Percentiles rank a stretch among this genome's conserved stretches.
phyloP scores from a whole-genome alignment of 305 asterid species.

The Plantago coronopus region DNA sequence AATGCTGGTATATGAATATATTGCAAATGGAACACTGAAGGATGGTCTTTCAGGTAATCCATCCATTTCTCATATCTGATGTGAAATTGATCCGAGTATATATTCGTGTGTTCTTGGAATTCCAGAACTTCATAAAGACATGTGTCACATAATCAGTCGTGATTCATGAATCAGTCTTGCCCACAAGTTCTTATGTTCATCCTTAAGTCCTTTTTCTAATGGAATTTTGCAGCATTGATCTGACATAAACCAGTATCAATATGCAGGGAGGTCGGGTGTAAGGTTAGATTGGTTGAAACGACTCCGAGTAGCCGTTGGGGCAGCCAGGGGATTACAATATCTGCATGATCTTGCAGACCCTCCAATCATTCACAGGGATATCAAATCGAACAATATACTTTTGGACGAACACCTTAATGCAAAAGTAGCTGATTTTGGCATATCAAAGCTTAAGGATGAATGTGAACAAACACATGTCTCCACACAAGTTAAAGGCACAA shows the following conservation, averaged over 20 bases:
- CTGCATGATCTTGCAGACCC: slow-evolving; percentile 63
- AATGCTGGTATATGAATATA: slow-evolving; percentile 59
- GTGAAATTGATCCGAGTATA: not conserved
- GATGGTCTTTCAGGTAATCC: slow-evolving; percentile 50
- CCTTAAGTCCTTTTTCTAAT: too few species aligned
- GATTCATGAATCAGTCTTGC: too few species aligned
- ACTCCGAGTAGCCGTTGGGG: slow-evolving; percentile 53
- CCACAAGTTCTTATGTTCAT: too few species aligned
- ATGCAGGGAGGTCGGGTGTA: slow-evolving; percentile 48
- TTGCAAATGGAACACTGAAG: slow-evolving; percentile 53
- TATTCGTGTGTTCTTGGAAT: too few species aligned
- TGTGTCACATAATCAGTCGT: too few species aligned
- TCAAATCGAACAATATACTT: slow-evolving; percentile 55
- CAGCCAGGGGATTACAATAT: slow-evolving; percentile 56
- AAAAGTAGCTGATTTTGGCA: slow-evolving; percentile 71
- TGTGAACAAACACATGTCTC: slow-evolving; percentile 43
- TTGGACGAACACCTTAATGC: slow-evolving; percentile 51
- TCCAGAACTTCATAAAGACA: too few species aligned
- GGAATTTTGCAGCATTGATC: too few species aligned
- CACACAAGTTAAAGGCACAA: slow-evolving; percentile 69
- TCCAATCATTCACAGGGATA: slow-evolving; percentile 62
- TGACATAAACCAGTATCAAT: not conserved
- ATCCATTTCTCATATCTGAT: not conserved
- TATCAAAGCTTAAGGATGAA: slow-evolving; percentile 47
- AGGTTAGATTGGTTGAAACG: slow-evolving; percentile 62